Evolutionary conservation across 2,329 filamentous ascomycete genomes (phyloP), one percentile per base, ranked within the genome.

Genomic region (Fusarium palustre): DNA sequence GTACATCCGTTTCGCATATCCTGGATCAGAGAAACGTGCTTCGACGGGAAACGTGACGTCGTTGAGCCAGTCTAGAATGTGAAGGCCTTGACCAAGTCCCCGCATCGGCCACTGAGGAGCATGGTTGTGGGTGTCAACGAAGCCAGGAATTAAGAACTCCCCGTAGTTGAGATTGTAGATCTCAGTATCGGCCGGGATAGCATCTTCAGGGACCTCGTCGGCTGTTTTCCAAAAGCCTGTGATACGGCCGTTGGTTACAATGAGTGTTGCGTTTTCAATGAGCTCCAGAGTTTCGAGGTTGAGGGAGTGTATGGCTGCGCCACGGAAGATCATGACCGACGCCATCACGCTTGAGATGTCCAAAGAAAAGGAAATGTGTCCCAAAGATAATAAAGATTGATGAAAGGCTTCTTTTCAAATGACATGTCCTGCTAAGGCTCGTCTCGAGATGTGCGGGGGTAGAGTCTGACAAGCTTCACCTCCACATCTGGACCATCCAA

Each of bases 71-170:
- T 90, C 86, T 10, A 90, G 79, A 63, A 87, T 85, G 64, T 86
- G 82, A 76, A 85, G 79, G 43, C 85, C 80, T 70, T 85, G 82
- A 7, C 83, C 82, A 7, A 85, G 77, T 30, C 85, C 82, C 25
- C 83, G 79, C 76, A 82, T 81, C 16, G 82, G 77, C 81, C 82
- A 86, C 69, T 87, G 84, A 39, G 89, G 89, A 0, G 90, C 89
- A 72, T 92, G 90, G 64, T 90, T 90, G 76, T 91, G 90, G 2
- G 88, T 90, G 77, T 91, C 89, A 39, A 91, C 80, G 66, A 89
- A 86, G 25, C 87, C 87, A 0, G 87, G 87, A 46, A 88, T 83
- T 3, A 66, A 12, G 2, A 64, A 64, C 2, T 64, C 61, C 18
- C 61, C 59, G 4, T 16, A 12, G 0, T n/a, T 2, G 0, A 64